Evolutionary conservation across 805 yeast species (phyloP).

Genomic region (Candida koratica): DNA sequence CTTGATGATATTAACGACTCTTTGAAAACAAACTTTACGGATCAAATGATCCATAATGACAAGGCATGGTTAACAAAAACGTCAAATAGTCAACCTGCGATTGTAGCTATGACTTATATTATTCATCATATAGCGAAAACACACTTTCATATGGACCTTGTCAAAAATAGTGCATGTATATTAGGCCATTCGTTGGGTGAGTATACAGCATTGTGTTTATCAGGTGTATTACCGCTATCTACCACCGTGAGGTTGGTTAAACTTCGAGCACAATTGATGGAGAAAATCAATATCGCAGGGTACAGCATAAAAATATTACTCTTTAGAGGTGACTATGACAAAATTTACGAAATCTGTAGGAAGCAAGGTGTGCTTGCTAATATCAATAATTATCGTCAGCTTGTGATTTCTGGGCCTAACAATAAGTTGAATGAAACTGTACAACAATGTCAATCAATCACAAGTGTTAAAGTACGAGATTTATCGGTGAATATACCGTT

Average conservation of each 20-base stretch:
- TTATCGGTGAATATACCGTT: conserved; percentile 51
- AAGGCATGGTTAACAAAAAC: conserved; percentile 29
- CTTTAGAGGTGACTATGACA: conserved; percentile 22
- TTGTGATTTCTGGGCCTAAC: conserved; percentile 43
- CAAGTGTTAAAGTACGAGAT: conserved; percentile 21
- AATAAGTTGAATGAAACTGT: conserved; percentile 23
- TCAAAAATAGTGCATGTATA: conserved; percentile 18
- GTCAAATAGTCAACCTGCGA: conserved; percentile 52
- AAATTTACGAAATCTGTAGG: conserved; percentile 18
- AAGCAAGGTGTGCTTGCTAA: conserved; percentile 40
- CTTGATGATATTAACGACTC: conserved; percentile 20
- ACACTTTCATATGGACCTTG: conserved; percentile 18
- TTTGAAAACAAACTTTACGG: conserved; percentile 20
- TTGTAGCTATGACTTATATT: conserved; percentile 39
- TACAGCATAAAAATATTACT: conserved; percentile 37
- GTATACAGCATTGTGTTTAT: conserved; percentile 39
- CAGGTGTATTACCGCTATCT: conserved; percentile 31
- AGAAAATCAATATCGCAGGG: conserved; percentile 14
- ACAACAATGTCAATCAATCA: conserved; percentile 14
- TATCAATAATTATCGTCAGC: conserved; percentile 40
- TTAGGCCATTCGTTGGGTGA: conserved; percentile 54
- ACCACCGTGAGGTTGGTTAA: conserved; percentile 42
- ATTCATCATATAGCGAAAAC: conserved; percentile 21
- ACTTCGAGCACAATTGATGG: conserved; percentile 44
- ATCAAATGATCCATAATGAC: conserved; percentile 16